Conservation (phyloP, 768 basidiomycete genomes). For the Leccinum longicurvipes region DNA sequence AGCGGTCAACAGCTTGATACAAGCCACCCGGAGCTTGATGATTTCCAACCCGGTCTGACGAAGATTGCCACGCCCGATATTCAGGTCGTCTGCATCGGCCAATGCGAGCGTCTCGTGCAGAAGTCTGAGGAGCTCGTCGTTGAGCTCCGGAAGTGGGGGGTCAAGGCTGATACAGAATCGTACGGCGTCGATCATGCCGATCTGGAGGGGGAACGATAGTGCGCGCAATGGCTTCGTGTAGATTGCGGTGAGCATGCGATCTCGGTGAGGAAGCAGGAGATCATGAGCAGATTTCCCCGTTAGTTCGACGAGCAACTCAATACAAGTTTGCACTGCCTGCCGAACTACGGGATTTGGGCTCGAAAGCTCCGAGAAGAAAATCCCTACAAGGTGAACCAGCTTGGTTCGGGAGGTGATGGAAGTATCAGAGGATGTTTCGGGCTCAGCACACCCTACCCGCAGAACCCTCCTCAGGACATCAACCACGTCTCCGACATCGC, state of each 20-base stretch:
- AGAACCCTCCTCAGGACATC: constrained; percentile 72
- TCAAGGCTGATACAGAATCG: constrained; percentile 89
- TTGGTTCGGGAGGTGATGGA: constrained; percentile 46
- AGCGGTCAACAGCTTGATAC: constrained; percentile 88
- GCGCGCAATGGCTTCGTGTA: constrained; percentile 97
- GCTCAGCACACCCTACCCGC: constrained; percentile 52
- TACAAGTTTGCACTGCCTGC: constrained; percentile 76
- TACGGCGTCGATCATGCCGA: constrained; percentile 96
- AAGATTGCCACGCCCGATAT: constrained; percentile 68
- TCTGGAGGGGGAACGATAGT: constrained; percentile 90
- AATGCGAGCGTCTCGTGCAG: constrained; percentile 92
- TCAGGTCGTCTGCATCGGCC: constrained; percentile 93
- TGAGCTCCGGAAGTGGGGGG: constrained; percentile 86
- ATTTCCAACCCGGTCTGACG: constrained; percentile 81
- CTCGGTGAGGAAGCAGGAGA: constrained; percentile 79
- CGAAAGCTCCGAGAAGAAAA: constrained; percentile 86
- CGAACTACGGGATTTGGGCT: constrained; percentile 85
- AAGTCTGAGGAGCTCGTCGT: constrained; percentile 88
- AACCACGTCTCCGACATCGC: constrained; percentile 73
- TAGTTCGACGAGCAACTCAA: constrained; percentile 72
- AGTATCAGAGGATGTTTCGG: constrained; percentile 45
- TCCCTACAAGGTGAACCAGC: constrained; percentile 67
- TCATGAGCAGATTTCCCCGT: constrained; percentile 71
- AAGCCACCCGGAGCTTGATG: constrained; percentile 87
- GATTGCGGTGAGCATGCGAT: constrained; percentile 83